These are phyloP conservation scores for Penicillium sp. DNA, from an alignment of 2,329 filamentous ascomycete genomes.

Conservation along the genomic window DNA sequence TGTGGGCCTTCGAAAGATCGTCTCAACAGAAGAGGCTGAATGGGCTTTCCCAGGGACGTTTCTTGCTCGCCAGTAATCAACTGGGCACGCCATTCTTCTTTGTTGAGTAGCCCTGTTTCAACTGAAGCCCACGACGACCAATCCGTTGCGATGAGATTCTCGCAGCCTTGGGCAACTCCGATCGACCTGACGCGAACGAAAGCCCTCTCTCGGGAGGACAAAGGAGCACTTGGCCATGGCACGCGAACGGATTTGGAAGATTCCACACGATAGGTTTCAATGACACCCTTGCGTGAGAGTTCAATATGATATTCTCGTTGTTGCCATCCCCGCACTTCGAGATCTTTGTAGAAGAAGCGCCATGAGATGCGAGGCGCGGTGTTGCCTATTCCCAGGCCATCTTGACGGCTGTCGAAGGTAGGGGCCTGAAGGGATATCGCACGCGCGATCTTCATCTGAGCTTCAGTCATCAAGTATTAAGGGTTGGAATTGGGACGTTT, in stretches of 20 bases:
- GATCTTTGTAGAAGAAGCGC: background rate
- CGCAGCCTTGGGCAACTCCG: background rate
- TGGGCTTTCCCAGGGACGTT: background rate
- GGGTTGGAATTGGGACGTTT: background rate
- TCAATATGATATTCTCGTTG: background rate
- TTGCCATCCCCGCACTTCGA: background rate
- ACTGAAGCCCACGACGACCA: conserved; percentile 1
- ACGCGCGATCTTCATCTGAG: background rate
- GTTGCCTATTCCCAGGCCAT: conserved; percentile 6
- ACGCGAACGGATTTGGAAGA: background rate
- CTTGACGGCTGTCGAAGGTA: background rate
- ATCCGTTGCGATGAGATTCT: background rate
- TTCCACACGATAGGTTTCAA: background rate
- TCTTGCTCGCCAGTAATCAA: conserved; percentile 4
- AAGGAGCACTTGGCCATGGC: background rate
- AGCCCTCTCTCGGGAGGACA: background rate
- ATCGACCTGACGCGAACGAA: background rate
- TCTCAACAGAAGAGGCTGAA: conserved; percentile 2
- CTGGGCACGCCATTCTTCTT: background rate
- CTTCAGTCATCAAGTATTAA: background rate
- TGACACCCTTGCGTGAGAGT: background rate
- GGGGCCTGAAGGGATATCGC: background rate
- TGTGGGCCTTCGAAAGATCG: background rate
- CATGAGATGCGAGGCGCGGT: background rate
- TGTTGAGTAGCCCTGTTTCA: background rate